Evolutionary conservation across 768 basidiomycete species (phyloP), one percentile per base, ranked within the genome.

Genomic region (Antrodiella citrinella): DNA sequence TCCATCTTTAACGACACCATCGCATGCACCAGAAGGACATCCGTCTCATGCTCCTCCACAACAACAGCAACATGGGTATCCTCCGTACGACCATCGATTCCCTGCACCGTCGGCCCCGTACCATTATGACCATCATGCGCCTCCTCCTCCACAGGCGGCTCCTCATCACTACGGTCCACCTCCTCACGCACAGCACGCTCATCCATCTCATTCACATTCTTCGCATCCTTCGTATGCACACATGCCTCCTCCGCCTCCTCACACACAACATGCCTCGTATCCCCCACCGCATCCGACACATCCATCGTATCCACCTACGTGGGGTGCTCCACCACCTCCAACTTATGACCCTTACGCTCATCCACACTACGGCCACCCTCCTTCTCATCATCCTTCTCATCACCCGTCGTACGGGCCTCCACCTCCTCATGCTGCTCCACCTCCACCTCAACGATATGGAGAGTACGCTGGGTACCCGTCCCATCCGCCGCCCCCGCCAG

Each of bases 101-200:
- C 40, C 40, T 47, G 56, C 39, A 49, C 19, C 45, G n/a, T n/a
- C n/a, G n/a, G n/a, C 43, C 4, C 51, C 52, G 22, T 59, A 58
- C 22, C 49, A 52, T 24, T 61, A 61, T 42, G 60, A 59, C 9
- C 56, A 67, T n/a, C 54, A 54, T 35, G 26, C 50, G 4, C 53
- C 62, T 11, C 41, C 54, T 1, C 50, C 51, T 5, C 21, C 47
- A n/a, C 51, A 59, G 5, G 57, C 30, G 54, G 4, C 59, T 10
- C 60, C 57, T 7, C 61, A 65, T 48, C 60, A 63, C 24, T 62
- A 62, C 42, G 43, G 49, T 19, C 53, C 59, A 10, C 56, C 54
- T 22, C 51, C 50, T 26, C 19, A 54, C 3, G 53, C 54, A 22
- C 39, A 48, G 20, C 35, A 54, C 10, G 39, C 53, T 38, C 54